phyloP scores from a whole-genome alignment of 768 basidiomycete genomes.

The Chalciporus piperatus region DNA sequence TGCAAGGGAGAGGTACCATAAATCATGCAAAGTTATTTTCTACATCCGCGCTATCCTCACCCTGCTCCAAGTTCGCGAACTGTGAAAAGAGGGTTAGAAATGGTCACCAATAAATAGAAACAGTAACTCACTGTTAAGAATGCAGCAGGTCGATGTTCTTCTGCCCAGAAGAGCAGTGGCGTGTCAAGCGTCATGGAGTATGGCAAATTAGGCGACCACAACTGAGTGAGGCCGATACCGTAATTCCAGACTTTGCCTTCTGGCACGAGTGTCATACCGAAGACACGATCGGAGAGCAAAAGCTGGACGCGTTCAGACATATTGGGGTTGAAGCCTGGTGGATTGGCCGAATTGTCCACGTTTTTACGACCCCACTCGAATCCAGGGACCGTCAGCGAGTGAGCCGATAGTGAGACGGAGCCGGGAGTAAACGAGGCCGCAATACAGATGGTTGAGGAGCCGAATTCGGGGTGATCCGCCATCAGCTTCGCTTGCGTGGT shows the following conservation, averaged over 20 bases:
- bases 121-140: conserved; percentile 76
- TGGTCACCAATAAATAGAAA: background rate
- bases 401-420: conserved; percentile 92
- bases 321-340: conserved; percentile 93
- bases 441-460: conserved; percentile 89
- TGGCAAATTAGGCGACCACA: conserved; percentile 80
- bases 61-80: conserved; percentile 89
- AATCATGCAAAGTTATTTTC: conserved; percentile 89
- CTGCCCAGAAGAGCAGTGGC: conserved; percentile 94
- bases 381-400: conserved; percentile 85
- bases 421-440: conserved; percentile 97
- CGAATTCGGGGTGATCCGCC: conserved; percentile 95
- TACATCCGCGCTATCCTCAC: conserved; percentile 92
- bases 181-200: conserved; percentile 88
- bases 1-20: conserved; percentile 9
- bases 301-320: conserved; percentile 97
- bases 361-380: conserved; percentile 99
- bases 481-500: conserved; percentile 95
- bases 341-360: conserved; percentile 78
- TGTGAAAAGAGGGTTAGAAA: conserved; percentile 1
- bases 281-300: conserved; percentile 89
- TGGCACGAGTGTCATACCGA: conserved; percentile 93
- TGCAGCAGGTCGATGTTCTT: conserved; percentile 90
- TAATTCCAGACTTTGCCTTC: conserved; percentile 98
- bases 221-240: conserved; percentile 87